Base-by-base conservation (phyloP, 164 flowering plant genomes). In the Cinnamomum micranthum region DNA sequence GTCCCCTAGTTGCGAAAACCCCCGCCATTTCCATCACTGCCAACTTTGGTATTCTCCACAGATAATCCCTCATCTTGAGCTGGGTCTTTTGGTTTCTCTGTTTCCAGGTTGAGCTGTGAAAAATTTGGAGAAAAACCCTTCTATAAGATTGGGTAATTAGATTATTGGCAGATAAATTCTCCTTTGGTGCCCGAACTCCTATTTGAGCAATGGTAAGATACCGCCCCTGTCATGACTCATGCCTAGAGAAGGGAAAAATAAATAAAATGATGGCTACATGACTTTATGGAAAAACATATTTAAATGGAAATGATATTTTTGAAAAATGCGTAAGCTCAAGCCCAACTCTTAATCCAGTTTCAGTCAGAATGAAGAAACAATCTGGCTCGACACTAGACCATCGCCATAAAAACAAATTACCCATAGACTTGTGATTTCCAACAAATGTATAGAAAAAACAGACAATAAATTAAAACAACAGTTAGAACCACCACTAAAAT, bases 1-100 rank as follows among this genome's bases (percentile, higher is more conserved):
- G 94, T 90, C 12, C 91, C 85, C 99, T 98, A 93, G 75, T 91
- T 89, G 73, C 89, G 76, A 73, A 81, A 89, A 17, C 71, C 83
- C 63, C 85, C 85, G 55, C 77, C 88, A 60, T 79, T 71, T n/a
- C 73, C 80, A 77, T 64, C 73, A 55, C 60, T 55, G 33, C 73
- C 85, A 51, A 31, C 71, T 69, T 68, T n/a, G 52, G 60, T 79
- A 4, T 64, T 71, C 31, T 81, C 76, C 66, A 1, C 67, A 17
- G 80, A 35, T 79, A 58, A 68, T 19, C 75, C 84, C 13, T 79
- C 68, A 63, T 82, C 77, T 69, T 70, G 20, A 50, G 47, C 71
- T 65, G 84, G 76, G 66, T 84, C 81, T 62, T 85, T 82, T 22
- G 86, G 76, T 4, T 83, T 76, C 71, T 84, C 73, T 50, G 77